Conservation (phyloP, 2,329 filamentous ascomycete genomes). For the Arthroderma sp. region DNA sequence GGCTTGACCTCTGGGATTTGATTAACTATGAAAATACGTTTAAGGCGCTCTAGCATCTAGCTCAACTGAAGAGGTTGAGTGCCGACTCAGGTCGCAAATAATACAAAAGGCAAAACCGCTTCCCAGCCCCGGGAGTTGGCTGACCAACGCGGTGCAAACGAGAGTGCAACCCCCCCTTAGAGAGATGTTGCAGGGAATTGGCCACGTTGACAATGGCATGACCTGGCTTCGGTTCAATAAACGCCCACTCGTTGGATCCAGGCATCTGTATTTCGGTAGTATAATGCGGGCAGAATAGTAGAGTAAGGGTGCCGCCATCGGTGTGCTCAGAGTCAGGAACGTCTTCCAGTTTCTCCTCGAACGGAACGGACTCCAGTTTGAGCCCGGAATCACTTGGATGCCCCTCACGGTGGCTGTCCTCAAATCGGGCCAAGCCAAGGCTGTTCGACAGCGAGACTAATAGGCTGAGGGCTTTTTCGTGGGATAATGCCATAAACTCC, state of each 20-base stretch:
- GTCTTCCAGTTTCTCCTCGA: background rate
- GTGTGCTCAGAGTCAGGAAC: constrained; percentile 12
- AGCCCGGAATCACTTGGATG: background rate
- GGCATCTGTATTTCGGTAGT: constrained; percentile 19
- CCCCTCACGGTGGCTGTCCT: background rate
- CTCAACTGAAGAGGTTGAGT: too few relatives aligned
- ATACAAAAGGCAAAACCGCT: constrained; percentile 15
- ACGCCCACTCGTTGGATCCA: constrained; percentile 12
- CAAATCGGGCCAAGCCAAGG: background rate
- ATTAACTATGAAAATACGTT: too few relatives aligned
- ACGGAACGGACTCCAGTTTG: background rate
- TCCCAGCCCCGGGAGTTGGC: constrained; percentile 3
- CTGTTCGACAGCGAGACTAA: background rate
- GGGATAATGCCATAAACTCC: background rate
- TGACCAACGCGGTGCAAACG: constrained; percentile 16
- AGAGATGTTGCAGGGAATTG: constrained; percentile 17
- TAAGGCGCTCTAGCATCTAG: too few relatives aligned
- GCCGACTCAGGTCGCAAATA: constrained; percentile 11
- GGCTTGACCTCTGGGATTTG: too few relatives aligned
- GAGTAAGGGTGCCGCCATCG: constrained; percentile 17
- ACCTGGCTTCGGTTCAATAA: constrained; percentile 15
- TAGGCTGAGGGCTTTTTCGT: background rate
- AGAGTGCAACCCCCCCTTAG: constrained; percentile 10
- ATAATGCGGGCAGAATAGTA: constrained; percentile 18
- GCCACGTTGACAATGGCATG: constrained; percentile 25